Percentiles rank a stretch among this genome's conserved stretches.
phyloP scores from a whole-genome alignment of 2,329 filamentous ascomycete genomes.

The Pseudopyricularia cyperi region DNA sequence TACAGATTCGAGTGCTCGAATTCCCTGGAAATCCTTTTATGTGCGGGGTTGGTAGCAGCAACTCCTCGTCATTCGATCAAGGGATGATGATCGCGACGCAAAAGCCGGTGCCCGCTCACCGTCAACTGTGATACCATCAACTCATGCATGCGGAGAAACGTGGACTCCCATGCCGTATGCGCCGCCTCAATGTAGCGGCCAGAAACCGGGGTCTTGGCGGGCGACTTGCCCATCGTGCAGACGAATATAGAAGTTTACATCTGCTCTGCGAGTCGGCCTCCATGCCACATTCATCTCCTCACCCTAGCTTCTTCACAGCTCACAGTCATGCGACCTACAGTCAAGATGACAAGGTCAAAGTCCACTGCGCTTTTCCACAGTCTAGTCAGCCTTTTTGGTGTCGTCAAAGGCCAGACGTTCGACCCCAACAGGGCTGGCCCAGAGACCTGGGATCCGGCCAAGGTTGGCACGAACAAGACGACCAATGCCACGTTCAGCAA shows the following conservation, averaged over 20 bases:
- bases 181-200: not conserved
- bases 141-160: not conserved
- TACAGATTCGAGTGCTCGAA: not conserved
- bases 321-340: not conserved
- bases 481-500: slow-evolving; percentile 24
- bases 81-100: not conserved
- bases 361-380: not conserved
- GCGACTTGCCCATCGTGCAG: not conserved
- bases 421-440: slow-evolving; percentile 11
- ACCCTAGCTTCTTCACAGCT: not conserved
- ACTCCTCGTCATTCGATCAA: not conserved
- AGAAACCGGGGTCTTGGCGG: not conserved
- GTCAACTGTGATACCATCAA: not conserved
- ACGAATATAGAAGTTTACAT: not conserved
- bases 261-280: not conserved
- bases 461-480: slow-evolving; percentile 18
- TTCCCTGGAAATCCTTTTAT: not conserved
- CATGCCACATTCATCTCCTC: not conserved
- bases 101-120: not conserved
- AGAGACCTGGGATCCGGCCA: slow-evolving; percentile 16
- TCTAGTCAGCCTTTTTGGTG: not conserved
- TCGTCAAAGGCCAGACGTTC: not conserved
- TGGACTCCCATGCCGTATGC: not conserved
- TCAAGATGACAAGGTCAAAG: not conserved
- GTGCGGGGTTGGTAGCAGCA: not conserved